Percentiles rank a stretch among this genome's conserved stretches.
Conservation (phyloP, 805 yeast species). For the Priceomyces medius region DNA sequence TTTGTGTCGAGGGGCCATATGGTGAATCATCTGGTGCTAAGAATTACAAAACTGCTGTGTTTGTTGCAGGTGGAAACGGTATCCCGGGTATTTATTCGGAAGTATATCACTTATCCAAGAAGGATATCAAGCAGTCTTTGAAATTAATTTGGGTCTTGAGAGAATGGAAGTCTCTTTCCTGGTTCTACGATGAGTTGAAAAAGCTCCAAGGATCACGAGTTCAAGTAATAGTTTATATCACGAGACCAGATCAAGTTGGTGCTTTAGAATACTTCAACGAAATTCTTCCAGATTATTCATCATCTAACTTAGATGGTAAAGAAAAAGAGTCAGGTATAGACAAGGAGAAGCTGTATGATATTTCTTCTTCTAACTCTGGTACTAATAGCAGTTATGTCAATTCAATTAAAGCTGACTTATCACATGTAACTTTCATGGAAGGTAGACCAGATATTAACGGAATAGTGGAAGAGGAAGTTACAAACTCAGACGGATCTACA, state of each 20-base stretch:
- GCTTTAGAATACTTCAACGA: slow-evolving; percentile 4
- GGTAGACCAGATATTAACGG: slow-evolving; percentile 50
- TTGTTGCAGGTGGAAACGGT: slow-evolving; percentile 76
- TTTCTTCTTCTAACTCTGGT: neutral
- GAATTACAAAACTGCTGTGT: slow-evolving; percentile 52
- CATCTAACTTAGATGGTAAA: slow-evolving; percentile 1
- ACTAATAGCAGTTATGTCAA: slow-evolving; percentile 5
- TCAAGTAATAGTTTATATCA: slow-evolving; percentile 27
- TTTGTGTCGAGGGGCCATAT: slow-evolving; percentile 66
- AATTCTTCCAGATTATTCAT: neutral
- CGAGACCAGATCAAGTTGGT: slow-evolving; percentile 18
- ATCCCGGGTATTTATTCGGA: slow-evolving; percentile 56
- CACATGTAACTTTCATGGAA: slow-evolving; percentile 38
- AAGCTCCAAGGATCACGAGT: slow-evolving; percentile 23
- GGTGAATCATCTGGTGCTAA: slow-evolving; percentile 52
- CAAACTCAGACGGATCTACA: slow-evolving; percentile 41
- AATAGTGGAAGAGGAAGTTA: slow-evolving; percentile 37
- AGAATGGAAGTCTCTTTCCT: slow-evolving; percentile 46
- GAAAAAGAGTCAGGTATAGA: slow-evolving; percentile 9
- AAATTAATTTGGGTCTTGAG: slow-evolving; percentile 66
- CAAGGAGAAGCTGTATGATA: slow-evolving; percentile 4
- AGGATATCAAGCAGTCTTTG: slow-evolving; percentile 19
- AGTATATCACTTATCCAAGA: slow-evolving; percentile 27
- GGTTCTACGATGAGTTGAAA: slow-evolving; percentile 46
- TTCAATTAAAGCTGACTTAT: slow-evolving; percentile 18